These are phyloP conservation scores for Entomortierella chlamydospora DNA, from an alignment of 192 early-diverging fungal species.

Conservation along the genomic window DNA sequence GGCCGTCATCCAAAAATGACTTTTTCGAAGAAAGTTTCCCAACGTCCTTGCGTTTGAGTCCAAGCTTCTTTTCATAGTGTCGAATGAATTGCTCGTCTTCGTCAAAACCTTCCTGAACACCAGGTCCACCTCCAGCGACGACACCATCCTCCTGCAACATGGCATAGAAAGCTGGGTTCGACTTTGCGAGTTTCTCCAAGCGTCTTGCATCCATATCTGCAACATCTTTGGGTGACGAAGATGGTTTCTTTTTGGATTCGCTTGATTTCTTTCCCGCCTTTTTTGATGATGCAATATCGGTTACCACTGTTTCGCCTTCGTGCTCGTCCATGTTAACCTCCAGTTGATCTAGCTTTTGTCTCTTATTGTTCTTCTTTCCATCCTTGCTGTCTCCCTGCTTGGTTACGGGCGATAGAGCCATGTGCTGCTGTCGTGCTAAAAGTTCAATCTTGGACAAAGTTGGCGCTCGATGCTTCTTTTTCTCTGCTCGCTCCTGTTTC, in stretches of 20 bases:
- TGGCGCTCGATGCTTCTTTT: slow-evolving; percentile 53
- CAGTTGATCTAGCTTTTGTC: slow-evolving; percentile 14
- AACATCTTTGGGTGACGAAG: background rate
- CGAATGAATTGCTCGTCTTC: slow-evolving; percentile 66
- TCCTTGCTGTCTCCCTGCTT: slow-evolving; percentile 3
- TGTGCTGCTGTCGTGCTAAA: slow-evolving; percentile 35
- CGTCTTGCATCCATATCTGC: slow-evolving; percentile 37
- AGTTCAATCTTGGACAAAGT: slow-evolving; percentile 49
- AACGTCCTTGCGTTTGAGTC: slow-evolving; percentile 56
- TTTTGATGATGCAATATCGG: slow-evolving; percentile 6
- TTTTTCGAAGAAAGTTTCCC: slow-evolving; percentile 55
- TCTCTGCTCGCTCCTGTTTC: slow-evolving; percentile 63
- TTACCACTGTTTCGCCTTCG: slow-evolving; percentile 39
- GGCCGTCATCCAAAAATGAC: slow-evolving; percentile 64
- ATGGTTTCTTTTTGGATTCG: background rate
- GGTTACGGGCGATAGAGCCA: background rate
- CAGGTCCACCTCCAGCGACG: slow-evolving; percentile 29
- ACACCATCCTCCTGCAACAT: slow-evolving; percentile 59
- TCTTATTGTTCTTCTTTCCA: slow-evolving; percentile 37
- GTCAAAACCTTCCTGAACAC: slow-evolving; percentile 30
- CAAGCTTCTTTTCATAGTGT: slow-evolving; percentile 64
- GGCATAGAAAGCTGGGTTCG: slow-evolving; percentile 62
- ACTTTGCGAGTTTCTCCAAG: slow-evolving; percentile 56
- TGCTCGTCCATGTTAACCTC: slow-evolving; percentile 47
- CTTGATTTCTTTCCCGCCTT: background rate